Evolutionary conservation across 495 filamentous ascomycete species (phyloP), one percentile per base, ranked within the genome.

Genomic region (Penicillium pulvis): DNA sequence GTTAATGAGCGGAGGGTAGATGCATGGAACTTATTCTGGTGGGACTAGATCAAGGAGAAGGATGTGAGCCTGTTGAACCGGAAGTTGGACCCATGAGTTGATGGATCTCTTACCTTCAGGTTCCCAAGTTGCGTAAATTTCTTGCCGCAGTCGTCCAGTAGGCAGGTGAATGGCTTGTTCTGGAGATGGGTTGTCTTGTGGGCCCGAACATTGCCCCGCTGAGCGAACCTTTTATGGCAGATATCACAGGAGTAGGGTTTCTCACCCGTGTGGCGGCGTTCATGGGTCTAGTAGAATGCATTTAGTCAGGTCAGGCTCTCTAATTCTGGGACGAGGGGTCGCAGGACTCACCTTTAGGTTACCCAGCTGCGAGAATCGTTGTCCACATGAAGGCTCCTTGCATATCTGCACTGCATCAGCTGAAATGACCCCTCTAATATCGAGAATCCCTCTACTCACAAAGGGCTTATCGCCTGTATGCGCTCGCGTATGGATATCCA

Each of bases 381-480:
- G 86, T 30, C 87, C 88, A 73, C 92, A 96, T 3, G 84, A 81
- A 20, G 85, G 82, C 61, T 90, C 86, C 65, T 82, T 83, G 76
- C 91, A 96, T 41, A 86, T 65, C 90, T 93, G 66, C 30, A 41
- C 39, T 56, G 35, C 46, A 31, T 23, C 17, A 59, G 47, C 59
- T 33, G 58, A 46, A 19, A n/a, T 43, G 28, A 28, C 28, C 10
- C 8, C 9, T 48, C 28, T 9, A 14, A 1, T 0, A 8, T 28
- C 31, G 20, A 16, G 14, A 17, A 17, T n/a, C 5, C 1, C 26
- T 28, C 19, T 6, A 81, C 90, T 80, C 73, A 96, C 91, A 76
- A 93, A 97, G 58, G 93, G 93, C 61, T 92, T 91, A 48, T 92
- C 85, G 19, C 93, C 93, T 4, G 93, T 96, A 66, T 98, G 93